Evolutionary conservation across 768 basidiomycete species (phyloP), one percentile per base, ranked within the genome.

Genomic region (Rhizopogon sp.): DNA sequence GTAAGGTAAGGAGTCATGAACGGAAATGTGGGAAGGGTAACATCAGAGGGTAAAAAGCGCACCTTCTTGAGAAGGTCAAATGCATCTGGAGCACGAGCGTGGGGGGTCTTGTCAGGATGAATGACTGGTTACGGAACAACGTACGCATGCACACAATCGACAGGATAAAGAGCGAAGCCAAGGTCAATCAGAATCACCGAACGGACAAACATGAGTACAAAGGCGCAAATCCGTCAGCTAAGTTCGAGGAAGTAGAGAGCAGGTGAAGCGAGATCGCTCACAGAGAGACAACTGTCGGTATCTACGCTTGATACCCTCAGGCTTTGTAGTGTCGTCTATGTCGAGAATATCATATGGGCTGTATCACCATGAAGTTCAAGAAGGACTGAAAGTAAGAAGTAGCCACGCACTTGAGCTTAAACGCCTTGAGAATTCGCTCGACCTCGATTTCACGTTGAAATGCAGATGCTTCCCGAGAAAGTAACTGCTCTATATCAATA

Each of bases 21-120:
- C 3, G 11, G 28, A 25, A 13, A 5, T 25, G 29, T 56, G 10
- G 40, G 33, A 22, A 39, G 8, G 43, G 13, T 3, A 10, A 14
- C 10, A 39, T 35, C 13, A 31, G 13, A 14, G 22, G 42, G 42
- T 42, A 17, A 29, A n/a, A 53, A 10, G 59, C 72, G 10, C 50
- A 89, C 92, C 83, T 97, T 96, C 77, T 97, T 97, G 45, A 97
- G 78, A 35, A 93, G 66, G 70, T 96, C 93, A 67, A 97, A 97
- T 1, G 94, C 94, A 72, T 97, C 92, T 63, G 92, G 87, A 50
- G 92, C 90, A 64, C 85, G 83, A 29, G 82, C 77, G 73, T 97
- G 92, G 67, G 90, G 76, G 63, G 89, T 88, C 79, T 98, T 99
- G 78, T 99, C 97, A 58, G 97, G 97, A 79, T 99, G 97, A 65